Evolutionary conservation across 306 rosid genomes (phyloP), one percentile per base, ranked within the genome.

Genomic region (Gillenia trifoliata): DNA sequence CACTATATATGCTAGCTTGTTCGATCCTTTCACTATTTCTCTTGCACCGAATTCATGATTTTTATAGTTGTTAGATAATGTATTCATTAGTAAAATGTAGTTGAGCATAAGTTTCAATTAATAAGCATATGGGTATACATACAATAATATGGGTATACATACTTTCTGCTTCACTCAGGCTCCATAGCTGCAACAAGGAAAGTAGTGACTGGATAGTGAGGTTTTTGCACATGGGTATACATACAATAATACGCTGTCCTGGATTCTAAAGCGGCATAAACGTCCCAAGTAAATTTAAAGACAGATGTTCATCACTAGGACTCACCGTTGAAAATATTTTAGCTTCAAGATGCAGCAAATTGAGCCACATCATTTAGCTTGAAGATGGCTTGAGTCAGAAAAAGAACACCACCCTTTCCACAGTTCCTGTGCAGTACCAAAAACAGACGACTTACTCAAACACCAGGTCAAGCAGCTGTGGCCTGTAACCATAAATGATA

Each of bases 91-190:
- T n/a, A n/a, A n/a, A n/a, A n/a, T n/a, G n/a, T n/a, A n/a, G n/a
- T n/a, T n/a, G n/a, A n/a, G n/a, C n/a, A n/a, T n/a, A n/a, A n/a
- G n/a, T n/a, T n/a, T n/a, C n/a, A n/a, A n/a, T n/a, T n/a, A n/a
- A n/a, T n/a, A n/a, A n/a, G n/a, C n/a, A n/a, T n/a, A n/a, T n/a
- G n/a, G n/a, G n/a, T n/a, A n/a, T n/a, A n/a, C n/a, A n/a, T n/a
- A n/a, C n/a, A n/a, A n/a, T n/a, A n/a, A n/a, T n/a, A n/a, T n/a
- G n/a, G n/a, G n/a, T n/a, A n/a, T n/a, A 91, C 71, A 86, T 76
- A 80, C 83, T 90, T 64, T 94, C 97, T 54, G 90, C 96, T 88
- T 94, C 97, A 82, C 96, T 88, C 45, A 94, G 87, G 85, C 80
- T 87, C 92, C 91, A 83, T 81, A 94, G 84, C 97, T 91, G 88